Evolutionary conservation across 2,329 filamentous ascomycete species (phyloP).

Genomic region (Xylariales sp.): DNA sequence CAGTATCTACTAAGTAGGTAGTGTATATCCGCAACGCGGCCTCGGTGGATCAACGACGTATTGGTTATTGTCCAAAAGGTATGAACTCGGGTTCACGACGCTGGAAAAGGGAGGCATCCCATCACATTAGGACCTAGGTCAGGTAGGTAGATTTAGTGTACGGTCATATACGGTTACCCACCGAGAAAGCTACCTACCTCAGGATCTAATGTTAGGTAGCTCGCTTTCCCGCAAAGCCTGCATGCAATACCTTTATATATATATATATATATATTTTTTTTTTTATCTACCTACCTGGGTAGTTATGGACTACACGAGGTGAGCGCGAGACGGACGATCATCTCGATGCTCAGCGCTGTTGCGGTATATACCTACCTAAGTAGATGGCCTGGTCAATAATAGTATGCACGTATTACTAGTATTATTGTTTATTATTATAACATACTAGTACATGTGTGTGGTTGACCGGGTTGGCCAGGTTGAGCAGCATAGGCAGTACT

Average conservation of each 20-base stretch:
- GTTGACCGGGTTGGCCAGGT: too few relatives aligned
- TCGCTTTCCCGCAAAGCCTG: not conserved
- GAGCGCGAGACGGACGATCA: too few relatives aligned
- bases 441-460: too few relatives aligned
- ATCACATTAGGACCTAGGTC: not conserved
- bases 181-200: not conserved
- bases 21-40: not conserved
- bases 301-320: too few relatives aligned
- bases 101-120: slow-evolving; percentile 22
- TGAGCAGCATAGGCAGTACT: too few relatives aligned
- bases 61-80: not conserved
- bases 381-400: too few relatives aligned
- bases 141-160: not conserved
- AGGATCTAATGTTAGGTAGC: not conserved
- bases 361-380: too few relatives aligned
- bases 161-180: not conserved
- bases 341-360: too few relatives aligned
- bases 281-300: too few relatives aligned
- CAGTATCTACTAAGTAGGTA: not conserved
- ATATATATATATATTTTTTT: too few relatives aligned
- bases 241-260: not conserved
- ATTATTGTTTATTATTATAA: too few relatives aligned
- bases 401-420: too few relatives aligned
- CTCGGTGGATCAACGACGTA: not conserved
- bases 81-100: not conserved